Evolutionary conservation across 1,284 basidiomycete genomes (phyloP).

Genomic region (Irpex sp.): DNA sequence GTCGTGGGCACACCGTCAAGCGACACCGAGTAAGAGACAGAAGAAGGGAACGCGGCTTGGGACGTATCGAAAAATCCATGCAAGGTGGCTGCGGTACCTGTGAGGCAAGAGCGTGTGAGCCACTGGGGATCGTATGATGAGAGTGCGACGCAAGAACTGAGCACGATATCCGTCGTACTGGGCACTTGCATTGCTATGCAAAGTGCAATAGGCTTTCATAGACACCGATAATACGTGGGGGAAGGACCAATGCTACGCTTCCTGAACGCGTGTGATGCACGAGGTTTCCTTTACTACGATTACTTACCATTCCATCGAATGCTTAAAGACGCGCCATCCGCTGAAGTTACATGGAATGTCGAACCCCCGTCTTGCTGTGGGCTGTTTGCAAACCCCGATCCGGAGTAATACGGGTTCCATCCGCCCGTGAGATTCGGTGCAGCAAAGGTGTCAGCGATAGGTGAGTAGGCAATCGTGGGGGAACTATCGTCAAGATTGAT

Average conservation of each 20-base stretch:
- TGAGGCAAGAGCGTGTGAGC: background rate
- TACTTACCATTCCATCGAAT: conserved; percentile 60
- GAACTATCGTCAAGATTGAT: conserved; percentile 65
- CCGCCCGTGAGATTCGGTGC: conserved; percentile 46
- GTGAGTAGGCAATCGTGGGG: conserved; percentile 58
- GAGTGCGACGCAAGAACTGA: background rate
- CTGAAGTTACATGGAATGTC: conserved; percentile 57
- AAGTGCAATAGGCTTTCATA: background rate
- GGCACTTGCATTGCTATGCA: background rate
- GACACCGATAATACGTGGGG: background rate
- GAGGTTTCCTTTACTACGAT: background rate
- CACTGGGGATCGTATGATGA: background rate
- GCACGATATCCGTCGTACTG: background rate
- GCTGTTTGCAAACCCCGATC: conserved; percentile 43
- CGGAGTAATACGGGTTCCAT: conserved; percentile 61
- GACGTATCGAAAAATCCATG: conserved; percentile 22
- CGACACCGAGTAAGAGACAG: conserved; percentile 22
- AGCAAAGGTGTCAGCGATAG: conserved; percentile 50
- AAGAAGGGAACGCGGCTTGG: conserved; percentile 13
- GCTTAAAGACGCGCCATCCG: conserved; percentile 49
- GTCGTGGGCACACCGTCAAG: conserved; percentile 28
- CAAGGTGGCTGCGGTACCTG: conserved; percentile 29
- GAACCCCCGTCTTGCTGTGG: conserved; percentile 43
- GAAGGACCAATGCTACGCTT: background rate
- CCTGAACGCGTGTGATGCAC: background rate